Percentiles rank a stretch among this genome's conserved stretches.
phyloP scores from a whole-genome alignment of 208 protist species.

The Blastocrithidia nonstop region DNA sequence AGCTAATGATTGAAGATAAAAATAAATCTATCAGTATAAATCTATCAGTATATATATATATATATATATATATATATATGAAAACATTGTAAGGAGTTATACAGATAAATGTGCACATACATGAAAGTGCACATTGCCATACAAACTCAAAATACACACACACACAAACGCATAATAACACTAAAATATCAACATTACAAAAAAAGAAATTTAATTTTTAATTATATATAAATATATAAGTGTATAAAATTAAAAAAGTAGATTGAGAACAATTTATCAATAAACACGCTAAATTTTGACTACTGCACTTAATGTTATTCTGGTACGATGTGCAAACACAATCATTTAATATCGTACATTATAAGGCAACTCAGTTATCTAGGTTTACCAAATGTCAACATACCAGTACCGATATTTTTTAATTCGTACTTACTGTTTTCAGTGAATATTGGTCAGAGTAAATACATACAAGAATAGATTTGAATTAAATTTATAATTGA shows the following conservation, averaged over 20 bases:
- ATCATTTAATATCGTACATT: too few relatives aligned
- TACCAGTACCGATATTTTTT: neutral
- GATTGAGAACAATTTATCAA: too few relatives aligned
- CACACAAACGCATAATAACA: too few relatives aligned
- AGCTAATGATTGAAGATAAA: too few relatives aligned
- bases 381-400: neutral
- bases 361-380: neutral
- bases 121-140: neutral
- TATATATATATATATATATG: constrained; percentile 2
- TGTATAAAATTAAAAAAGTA: constrained; percentile 1
- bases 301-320: too few relatives aligned
- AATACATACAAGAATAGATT: neutral
- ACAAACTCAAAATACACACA: neutral
- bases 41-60: constrained; percentile 1
- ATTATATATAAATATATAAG: neutral
- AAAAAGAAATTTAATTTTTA: too few relatives aligned
- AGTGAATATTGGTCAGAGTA: neutral
- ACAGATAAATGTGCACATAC: neutral
- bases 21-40: neutral
- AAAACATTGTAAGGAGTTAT: neutral
- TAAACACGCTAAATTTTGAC: too few relatives aligned
- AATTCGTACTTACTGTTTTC: neutral
- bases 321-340: too few relatives aligned
- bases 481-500: neutral
- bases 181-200: too few relatives aligned